Evolutionary conservation across 371 early-diverging fungal species (phyloP).

Genomic region (Dinochytrium kinnereticum): DNA sequence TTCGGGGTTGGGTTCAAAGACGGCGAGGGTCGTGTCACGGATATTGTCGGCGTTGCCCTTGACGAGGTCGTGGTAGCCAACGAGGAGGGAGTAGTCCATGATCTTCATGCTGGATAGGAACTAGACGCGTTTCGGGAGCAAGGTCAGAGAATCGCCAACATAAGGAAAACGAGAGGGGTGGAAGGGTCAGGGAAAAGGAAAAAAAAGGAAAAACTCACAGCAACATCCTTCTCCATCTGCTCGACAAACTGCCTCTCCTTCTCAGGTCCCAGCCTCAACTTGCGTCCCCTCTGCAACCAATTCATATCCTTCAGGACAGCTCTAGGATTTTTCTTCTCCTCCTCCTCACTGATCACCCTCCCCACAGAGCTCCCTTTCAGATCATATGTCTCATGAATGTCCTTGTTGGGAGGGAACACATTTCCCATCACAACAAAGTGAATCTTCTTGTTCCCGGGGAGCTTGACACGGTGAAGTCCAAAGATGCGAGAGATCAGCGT

Average conservation of each 20-base stretch:
- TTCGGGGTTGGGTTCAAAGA: slow-evolving; percentile 64
- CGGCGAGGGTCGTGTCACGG: slow-evolving; percentile 83
- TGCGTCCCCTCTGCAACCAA: slow-evolving; percentile 78
- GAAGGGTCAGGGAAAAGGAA: background rate
- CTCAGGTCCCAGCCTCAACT: slow-evolving; percentile 73
- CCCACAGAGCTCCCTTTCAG: slow-evolving; percentile 94
- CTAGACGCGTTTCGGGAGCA: slow-evolving; percentile 30
- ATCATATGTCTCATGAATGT: slow-evolving; percentile 95
- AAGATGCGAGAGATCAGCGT: slow-evolving; percentile 92
- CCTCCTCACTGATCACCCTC: slow-evolving; percentile 71
- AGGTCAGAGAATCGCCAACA: background rate
- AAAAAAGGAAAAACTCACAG: slow-evolving; percentile 36
- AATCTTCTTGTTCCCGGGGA: slow-evolving; percentile 89
- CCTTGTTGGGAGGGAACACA: slow-evolving; percentile 94
- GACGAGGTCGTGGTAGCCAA: slow-evolving; percentile 87
- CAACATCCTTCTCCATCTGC: slow-evolving; percentile 85
- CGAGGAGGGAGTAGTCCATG: slow-evolving; percentile 96
- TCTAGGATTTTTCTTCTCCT: slow-evolving; percentile 70
- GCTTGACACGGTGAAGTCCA: slow-evolving; percentile 95
- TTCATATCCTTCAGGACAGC: slow-evolving; percentile 95
- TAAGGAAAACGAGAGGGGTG: background rate
- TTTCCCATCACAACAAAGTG: slow-evolving; percentile 99
- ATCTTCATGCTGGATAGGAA: slow-evolving; percentile 80
- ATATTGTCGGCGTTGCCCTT: slow-evolving; percentile 87
- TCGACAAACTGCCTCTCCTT: slow-evolving; percentile 76